A percentile compares a stretch with the other conserved stretches of the same genome.
These are phyloP conservation scores for Talaromyces sp. DNA, from an alignment of 2,329 filamentous ascomycete species.

Conservation along the genomic window DNA sequence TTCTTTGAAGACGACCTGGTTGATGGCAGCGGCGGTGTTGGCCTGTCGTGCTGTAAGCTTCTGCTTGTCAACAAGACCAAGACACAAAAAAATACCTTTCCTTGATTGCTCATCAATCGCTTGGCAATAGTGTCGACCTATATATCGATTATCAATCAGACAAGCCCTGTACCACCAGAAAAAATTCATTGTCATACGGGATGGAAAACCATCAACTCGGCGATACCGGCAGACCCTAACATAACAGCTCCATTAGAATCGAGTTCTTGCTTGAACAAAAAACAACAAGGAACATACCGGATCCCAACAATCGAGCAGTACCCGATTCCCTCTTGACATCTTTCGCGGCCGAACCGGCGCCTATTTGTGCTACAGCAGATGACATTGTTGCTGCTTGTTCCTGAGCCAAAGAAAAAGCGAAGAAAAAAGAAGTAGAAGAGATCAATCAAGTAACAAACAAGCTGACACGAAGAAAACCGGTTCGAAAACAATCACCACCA, in stretches of 20 bases:
- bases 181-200: slow-evolving; percentile 51
- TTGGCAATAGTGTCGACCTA: slow-evolving; percentile 97
- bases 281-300: slow-evolving; percentile 57
- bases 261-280: not conserved
- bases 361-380: slow-evolving; percentile 38
- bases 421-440: not conserved
- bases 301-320: slow-evolving; percentile 79
- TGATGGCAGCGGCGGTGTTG: slow-evolving; percentile 59
- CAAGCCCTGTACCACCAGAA: slow-evolving; percentile 18
- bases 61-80: not conserved
- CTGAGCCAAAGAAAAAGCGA: not conserved
- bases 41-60: slow-evolving; percentile 39
- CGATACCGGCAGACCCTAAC: slow-evolving; percentile 82
- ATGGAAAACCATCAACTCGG: slow-evolving; percentile 89
- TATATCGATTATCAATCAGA: not conserved
- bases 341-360: slow-evolving; percentile 46
- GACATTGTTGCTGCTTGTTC: slow-evolving; percentile 43
- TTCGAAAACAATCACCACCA: not conserved
- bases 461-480: not conserved
- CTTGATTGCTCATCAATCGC: slow-evolving; percentile 97
- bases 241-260: not conserved
- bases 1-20: slow-evolving; percentile 90
- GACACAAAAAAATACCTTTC: slow-evolving; percentile 49
- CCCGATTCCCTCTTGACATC: slow-evolving; percentile 81
- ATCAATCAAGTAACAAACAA: not conserved